Conservation (phyloP, 192 early-diverging fungal species). For the Geranomyces variabilis region DNA sequence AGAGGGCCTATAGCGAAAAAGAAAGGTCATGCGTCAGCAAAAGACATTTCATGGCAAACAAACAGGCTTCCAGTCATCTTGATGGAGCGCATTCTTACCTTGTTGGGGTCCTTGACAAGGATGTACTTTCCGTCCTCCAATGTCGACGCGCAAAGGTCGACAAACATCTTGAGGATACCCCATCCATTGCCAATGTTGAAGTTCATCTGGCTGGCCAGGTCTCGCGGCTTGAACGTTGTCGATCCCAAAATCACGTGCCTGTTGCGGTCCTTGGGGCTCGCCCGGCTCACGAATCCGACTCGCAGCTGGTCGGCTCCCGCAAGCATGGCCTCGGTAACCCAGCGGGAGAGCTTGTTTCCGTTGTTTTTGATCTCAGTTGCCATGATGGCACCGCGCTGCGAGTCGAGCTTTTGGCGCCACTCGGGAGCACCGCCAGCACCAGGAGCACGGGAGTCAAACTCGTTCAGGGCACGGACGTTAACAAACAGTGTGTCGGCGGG, state of each 20-base stretch:
- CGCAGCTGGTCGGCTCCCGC: slow-evolving; percentile 89
- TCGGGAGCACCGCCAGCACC: slow-evolving; percentile 86
- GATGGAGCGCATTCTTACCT: slow-evolving; percentile 55
- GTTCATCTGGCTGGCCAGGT: slow-evolving; percentile 90
- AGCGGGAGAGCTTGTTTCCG: slow-evolving; percentile 89
- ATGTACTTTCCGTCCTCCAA: slow-evolving; percentile 95
- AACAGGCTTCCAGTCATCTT: no score
- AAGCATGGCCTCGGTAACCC: slow-evolving; percentile 92
- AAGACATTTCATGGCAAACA: background rate
- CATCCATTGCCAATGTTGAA: slow-evolving; percentile 84
- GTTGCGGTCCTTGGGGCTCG: slow-evolving; percentile 73
- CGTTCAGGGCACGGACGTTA: slow-evolving; percentile 84
- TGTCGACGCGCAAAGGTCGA: slow-evolving; percentile 77
- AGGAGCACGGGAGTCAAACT: slow-evolving; percentile 86
- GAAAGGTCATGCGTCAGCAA: background rate
- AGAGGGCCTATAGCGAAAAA: slow-evolving; percentile 54
- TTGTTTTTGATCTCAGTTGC: slow-evolving; percentile 99
- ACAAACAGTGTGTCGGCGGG: slow-evolving; percentile 53
- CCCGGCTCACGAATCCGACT: slow-evolving; percentile 81
- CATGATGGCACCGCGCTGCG: slow-evolving; percentile 93
- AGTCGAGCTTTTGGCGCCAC: slow-evolving; percentile 93
- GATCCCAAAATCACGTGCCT: slow-evolving; percentile 85
- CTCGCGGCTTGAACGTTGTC: slow-evolving; percentile 82
- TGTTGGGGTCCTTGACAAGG: slow-evolving; percentile 95
- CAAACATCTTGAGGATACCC: slow-evolving; percentile 95